Percentiles rank a stretch among this genome's conserved stretches.
These are phyloP conservation scores for Alternaria incomplexa DNA, from an alignment of 2,329 filamentous ascomycete species.

Conservation along the genomic window DNA sequence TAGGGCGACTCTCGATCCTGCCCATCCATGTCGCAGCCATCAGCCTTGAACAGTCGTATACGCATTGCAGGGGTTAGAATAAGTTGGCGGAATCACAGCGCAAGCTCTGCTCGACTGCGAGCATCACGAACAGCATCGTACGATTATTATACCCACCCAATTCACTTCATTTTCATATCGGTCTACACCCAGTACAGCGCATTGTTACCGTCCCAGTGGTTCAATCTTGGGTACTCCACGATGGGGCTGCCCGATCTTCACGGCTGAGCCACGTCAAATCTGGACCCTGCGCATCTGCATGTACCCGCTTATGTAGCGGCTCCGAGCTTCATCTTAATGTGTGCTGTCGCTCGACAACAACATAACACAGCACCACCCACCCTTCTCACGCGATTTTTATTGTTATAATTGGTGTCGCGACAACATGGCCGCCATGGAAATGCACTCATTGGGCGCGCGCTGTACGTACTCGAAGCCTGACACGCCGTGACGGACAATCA, in stretches of 20 bases:
- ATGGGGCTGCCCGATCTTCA: conserved; percentile 8
- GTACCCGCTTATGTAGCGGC: conserved; percentile 27
- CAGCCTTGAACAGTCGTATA: not conserved
- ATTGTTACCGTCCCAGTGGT: conserved; percentile 3
- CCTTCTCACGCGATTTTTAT: not conserved
- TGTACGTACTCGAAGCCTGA: conserved; percentile 26
- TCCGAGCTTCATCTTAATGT: conserved; percentile 12
- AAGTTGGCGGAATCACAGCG: not conserved
- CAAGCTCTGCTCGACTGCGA: not conserved
- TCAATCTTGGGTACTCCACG: not conserved
- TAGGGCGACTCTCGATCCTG: conserved; percentile 45
- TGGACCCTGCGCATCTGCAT: conserved; percentile 30
- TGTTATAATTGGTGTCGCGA: conserved; percentile 12
- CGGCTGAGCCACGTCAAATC: conserved; percentile 15
- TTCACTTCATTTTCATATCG: not conserved
- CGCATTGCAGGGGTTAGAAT: not conserved
- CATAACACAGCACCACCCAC: conserved; percentile 20
- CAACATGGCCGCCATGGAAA: conserved; percentile 41
- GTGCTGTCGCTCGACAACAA: conserved; percentile 15
- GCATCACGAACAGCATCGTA: conserved; percentile 4
- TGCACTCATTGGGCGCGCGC: conserved; percentile 45
- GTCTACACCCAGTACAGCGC: conserved; percentile 2
- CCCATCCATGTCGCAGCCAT: not conserved
- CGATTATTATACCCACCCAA: not conserved
- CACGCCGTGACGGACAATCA: not conserved